Conservation (phyloP, 495 filamentous ascomycete genomes). For the Neurospora sp. region DNA sequence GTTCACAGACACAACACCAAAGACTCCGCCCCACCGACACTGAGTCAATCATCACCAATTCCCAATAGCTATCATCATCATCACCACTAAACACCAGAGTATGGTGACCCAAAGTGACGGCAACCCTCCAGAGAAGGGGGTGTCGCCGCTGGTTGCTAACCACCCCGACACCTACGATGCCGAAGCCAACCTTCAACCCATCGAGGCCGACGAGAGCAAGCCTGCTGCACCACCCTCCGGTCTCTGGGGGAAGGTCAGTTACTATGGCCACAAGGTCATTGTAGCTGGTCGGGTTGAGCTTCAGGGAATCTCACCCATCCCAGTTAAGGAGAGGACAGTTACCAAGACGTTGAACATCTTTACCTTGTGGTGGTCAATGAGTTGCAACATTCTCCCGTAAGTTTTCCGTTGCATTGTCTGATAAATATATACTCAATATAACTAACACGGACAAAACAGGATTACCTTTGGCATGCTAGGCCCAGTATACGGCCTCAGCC, state of each 20-base stretch:
- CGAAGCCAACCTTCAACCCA: not conserved
- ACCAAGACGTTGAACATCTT: constrained; percentile 38
- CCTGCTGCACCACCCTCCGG: not conserved
- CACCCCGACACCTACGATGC: not conserved
- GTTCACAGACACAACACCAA: not conserved
- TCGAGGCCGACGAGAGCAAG: not conserved
- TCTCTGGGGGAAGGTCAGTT: not conserved
- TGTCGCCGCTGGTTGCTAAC: not conserved
- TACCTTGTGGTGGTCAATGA: constrained; percentile 37
- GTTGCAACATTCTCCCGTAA: constrained; percentile 33
- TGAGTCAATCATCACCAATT: not conserved
- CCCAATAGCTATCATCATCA: not conserved
- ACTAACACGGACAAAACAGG: constrained; percentile 20
- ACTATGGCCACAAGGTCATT: not conserved
- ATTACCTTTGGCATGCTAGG: constrained; percentile 50
- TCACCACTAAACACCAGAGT: not conserved
- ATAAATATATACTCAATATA: too few relatives aligned
- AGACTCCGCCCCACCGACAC: not conserved
- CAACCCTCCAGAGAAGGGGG: not conserved
- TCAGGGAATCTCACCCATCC: constrained; percentile 41
- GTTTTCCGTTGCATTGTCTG: not conserved
- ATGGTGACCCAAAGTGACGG: not conserved
- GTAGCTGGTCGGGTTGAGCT: constrained; percentile 27
- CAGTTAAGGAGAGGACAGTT: constrained; percentile 40
- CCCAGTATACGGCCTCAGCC: constrained; percentile 35